phyloP scores from a whole-genome alignment of 2,329 filamentous ascomycete genomes.

The Shiraia sp. region DNA sequence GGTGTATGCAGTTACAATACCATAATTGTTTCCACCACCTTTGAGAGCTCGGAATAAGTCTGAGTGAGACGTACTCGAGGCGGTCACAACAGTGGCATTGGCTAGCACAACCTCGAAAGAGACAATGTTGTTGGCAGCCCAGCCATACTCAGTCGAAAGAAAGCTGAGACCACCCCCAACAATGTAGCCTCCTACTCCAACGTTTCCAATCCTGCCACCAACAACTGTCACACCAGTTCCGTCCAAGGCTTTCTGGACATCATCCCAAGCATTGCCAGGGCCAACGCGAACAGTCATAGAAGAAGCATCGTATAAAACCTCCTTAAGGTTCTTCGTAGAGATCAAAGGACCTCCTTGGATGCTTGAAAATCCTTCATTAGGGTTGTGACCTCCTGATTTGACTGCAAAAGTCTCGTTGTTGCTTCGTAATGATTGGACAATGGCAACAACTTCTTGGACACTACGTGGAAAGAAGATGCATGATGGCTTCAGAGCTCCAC shows the following conservation, averaged over 20 bases:
- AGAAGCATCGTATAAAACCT: slow-evolving; percentile 3
- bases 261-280: slow-evolving; percentile 35
- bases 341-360: slow-evolving; percentile 50
- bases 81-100: slow-evolving; percentile 49
- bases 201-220: slow-evolving; percentile 51
- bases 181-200: slow-evolving; percentile 53
- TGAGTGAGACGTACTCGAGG: slow-evolving; percentile 41
- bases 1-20: slow-evolving; percentile 46
- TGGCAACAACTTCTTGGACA: slow-evolving; percentile 55
- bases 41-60: slow-evolving; percentile 50
- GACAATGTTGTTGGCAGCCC: slow-evolving; percentile 53
- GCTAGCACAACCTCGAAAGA: slow-evolving; percentile 54
- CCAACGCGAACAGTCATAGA: slow-evolving; percentile 27
- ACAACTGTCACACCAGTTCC: slow-evolving; percentile 39
- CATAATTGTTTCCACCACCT: slow-evolving; percentile 51
- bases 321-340: slow-evolving; percentile 44
- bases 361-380: slow-evolving; percentile 51
- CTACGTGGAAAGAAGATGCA: slow-evolving; percentile 40
- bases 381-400: slow-evolving; percentile 55
- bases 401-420: slow-evolving; percentile 57
- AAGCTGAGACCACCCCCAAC: slow-evolving; percentile 48
- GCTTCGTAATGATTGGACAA: slow-evolving; percentile 52
- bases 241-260: slow-evolving; percentile 43
- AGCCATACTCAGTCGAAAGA: slow-evolving; percentile 49
- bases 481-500: slow-evolving; percentile 29